These are phyloP conservation scores for Arabis alpina DNA, from an alignment of 345 rosid genomes.

Conservation along the genomic window DNA sequence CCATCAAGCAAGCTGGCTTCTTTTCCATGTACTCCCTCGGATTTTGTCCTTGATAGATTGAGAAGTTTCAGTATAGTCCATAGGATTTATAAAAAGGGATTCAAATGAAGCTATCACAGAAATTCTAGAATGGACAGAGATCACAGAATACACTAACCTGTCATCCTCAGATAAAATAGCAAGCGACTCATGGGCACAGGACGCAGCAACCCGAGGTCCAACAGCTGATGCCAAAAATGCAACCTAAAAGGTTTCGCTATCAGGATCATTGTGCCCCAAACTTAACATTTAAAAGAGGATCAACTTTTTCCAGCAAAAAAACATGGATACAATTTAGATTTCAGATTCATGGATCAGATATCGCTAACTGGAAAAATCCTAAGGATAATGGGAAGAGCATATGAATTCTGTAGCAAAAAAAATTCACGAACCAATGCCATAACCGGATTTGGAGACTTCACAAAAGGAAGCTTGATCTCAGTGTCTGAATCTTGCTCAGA, in stretches of 20 bases:
- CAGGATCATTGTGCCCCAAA: slow-evolving; percentile 16
- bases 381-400: slow-evolving; percentile 25
- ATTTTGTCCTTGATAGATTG: slow-evolving; percentile 57
- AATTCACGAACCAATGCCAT: slow-evolving; percentile 81
- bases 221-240: slow-evolving; percentile 95
- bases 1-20: slow-evolving; percentile 55
- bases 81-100: slow-evolving; percentile 8
- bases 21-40: slow-evolving; percentile 54
- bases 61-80: slow-evolving; percentile 31
- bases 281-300: slow-evolving; percentile 10
- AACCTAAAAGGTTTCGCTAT: slow-evolving; percentile 57
- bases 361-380: slow-evolving; percentile 21
- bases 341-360: slow-evolving; percentile 21
- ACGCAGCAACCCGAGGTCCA: slow-evolving; percentile 99
- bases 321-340: slow-evolving; percentile 12
- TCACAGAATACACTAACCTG: slow-evolving; percentile 55
- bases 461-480: slow-evolving; percentile 81
- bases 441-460: slow-evolving; percentile 86
- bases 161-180: slow-evolving; percentile 71
- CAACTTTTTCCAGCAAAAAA: slow-evolving; percentile 17
- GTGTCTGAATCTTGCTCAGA: slow-evolving; percentile 56
- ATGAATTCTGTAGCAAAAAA: slow-evolving; percentile 16
- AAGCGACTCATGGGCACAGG: slow-evolving; percentile 97
- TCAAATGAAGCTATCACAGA: slow-evolving; percentile 4
- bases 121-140: slow-evolving; percentile 8